Evolutionary conservation across 2,329 filamentous ascomycete species (phyloP), one percentile per base, ranked within the genome.

Genomic region (Colletotrichum tanaceti): DNA sequence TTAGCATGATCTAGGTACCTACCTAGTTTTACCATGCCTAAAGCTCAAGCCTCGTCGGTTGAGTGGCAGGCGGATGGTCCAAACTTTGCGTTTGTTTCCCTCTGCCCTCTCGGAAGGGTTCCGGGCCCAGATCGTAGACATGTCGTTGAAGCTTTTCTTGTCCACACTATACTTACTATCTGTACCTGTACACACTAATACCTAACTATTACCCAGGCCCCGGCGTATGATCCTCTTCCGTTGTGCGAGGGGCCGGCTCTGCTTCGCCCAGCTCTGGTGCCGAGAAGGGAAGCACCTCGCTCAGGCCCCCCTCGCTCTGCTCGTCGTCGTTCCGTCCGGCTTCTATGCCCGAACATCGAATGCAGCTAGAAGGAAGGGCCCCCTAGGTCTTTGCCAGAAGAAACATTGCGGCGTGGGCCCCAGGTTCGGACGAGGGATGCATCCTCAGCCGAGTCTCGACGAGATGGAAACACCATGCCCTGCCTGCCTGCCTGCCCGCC

Each of bases 391-490:
- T 43, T 18, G 18, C n/a, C 18, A 20, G 28, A 32, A n/a, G 46
- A 52, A 64, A 9, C 32, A 41, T 47, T 47, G 38, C 50, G 16
- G 41, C 11, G 18, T 18, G 6, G 3, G 54, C 18, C 10, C 10
- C 38, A 5, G 24, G 9, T 50, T 49, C 53, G 41, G 65, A 68
- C 46, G 44, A 41, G 43, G 41, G 13, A 43, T 62, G 38, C 35
- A 20, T 44, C 60, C 59, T 58, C 22, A 59, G 53, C 60, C 54
- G 60, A 68, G 39, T n/a, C 28, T 10, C 4, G 5, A 16, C n/a
- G n/a, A 64, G 24, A 32, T 9, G 28, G 28, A 35, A 53, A 38
- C 24, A 20, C 43, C 2, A 58, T n/a, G n/a, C n/a, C n/a, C n/a
- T n/a, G n/a, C n/a, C n/a, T n/a, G n/a, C n/a, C n/a, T n/a, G n/a